phyloP scores from a whole-genome alignment of 768 basidiomycete genomes.

The Pleurotus giganteus region DNA sequence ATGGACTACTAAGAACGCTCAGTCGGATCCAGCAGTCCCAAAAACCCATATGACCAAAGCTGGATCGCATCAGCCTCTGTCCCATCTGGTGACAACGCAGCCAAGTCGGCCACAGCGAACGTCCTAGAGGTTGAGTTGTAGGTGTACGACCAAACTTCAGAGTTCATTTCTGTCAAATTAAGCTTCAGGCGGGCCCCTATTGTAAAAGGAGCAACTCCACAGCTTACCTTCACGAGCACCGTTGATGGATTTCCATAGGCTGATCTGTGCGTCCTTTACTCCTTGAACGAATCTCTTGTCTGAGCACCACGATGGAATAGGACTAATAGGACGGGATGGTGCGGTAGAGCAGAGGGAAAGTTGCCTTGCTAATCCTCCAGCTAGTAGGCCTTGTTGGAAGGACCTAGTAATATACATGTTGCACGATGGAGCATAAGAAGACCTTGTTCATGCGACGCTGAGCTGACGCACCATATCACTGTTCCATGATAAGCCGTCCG shows the following conservation, averaged over 20 bases:
- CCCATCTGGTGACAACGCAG: slow-evolving; percentile 33
- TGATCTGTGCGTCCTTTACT: slow-evolving; percentile 32
- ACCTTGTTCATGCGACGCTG: not conserved
- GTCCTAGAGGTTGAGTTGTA: slow-evolving; percentile 31
- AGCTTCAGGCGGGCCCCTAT: too few relatives aligned
- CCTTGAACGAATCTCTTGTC: slow-evolving; percentile 28
- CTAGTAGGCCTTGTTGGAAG: slow-evolving; percentile 46
- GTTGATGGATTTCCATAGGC: slow-evolving; percentile 36
- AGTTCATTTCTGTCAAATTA: slow-evolving; percentile 32
- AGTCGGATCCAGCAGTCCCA: slow-evolving; percentile 33
- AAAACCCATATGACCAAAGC: slow-evolving; percentile 42
- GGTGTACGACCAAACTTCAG: slow-evolving; percentile 39
- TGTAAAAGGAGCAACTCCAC: not conserved
- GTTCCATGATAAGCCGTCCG: slow-evolving; percentile 35
- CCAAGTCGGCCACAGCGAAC: slow-evolving; percentile 38
- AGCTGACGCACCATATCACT: slow-evolving; percentile 31
- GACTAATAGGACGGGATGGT: slow-evolving; percentile 19
- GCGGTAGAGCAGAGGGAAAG: slow-evolving; percentile 26
- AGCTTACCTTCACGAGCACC: slow-evolving; percentile 29
- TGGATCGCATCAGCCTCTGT: slow-evolving; percentile 44
- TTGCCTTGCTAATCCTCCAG: slow-evolving; percentile 37
- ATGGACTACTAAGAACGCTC: too few relatives aligned
- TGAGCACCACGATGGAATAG: slow-evolving; percentile 35
- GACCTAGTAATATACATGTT: slow-evolving; percentile 19
- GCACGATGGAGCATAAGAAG: not conserved